Percentiles rank a stretch among this genome's conserved stretches.
phyloP scores from a whole-genome alignment of 2,329 filamentous ascomycete species.

The Thielaviopsis euricoi region DNA sequence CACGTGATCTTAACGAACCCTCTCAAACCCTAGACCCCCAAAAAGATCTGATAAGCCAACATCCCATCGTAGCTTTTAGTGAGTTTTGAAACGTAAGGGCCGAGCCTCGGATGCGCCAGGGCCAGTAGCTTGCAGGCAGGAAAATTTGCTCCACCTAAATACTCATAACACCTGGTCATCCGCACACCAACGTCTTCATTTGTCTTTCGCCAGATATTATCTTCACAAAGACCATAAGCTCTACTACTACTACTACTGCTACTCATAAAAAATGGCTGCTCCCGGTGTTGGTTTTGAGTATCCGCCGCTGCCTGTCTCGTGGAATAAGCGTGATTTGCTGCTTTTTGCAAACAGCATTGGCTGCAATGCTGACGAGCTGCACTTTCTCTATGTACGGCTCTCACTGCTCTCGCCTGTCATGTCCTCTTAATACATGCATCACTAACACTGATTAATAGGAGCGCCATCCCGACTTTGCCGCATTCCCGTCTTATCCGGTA shows the following conservation, averaged over 20 bases:
- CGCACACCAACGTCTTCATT: not conserved
- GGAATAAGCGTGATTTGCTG: conserved; percentile 75
- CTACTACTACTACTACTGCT: not conserved
- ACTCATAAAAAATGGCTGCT: conserved; percentile 18
- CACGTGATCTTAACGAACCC: not conserved
- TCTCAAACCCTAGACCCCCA: not conserved
- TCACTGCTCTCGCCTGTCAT: no score
- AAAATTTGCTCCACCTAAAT: not conserved
- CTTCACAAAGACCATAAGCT: not conserved
- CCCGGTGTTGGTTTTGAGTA: conserved; percentile 63
- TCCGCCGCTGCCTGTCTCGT: conserved; percentile 57
- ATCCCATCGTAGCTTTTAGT: not conserved
- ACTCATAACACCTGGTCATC: no score
- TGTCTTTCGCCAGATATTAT: not conserved
- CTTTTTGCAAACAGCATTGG: conserved; percentile 88
- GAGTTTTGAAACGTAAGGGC: not conserved
- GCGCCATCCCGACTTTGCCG: conserved; percentile 68
- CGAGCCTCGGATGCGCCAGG: not conserved
- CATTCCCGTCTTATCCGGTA: conserved; percentile 79
- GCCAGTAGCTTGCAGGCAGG: not conserved
- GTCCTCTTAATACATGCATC: not conserved
- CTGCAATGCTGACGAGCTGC: conserved; percentile 68
- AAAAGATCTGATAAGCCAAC: conserved; percentile 1
- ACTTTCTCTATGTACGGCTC: conserved; percentile 64
- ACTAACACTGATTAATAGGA: conserved; percentile 37